Evolutionary conservation across 768 basidiomycete species (phyloP), one percentile per base, ranked within the genome.

Genomic region (Leccinum uliginosum): DNA sequence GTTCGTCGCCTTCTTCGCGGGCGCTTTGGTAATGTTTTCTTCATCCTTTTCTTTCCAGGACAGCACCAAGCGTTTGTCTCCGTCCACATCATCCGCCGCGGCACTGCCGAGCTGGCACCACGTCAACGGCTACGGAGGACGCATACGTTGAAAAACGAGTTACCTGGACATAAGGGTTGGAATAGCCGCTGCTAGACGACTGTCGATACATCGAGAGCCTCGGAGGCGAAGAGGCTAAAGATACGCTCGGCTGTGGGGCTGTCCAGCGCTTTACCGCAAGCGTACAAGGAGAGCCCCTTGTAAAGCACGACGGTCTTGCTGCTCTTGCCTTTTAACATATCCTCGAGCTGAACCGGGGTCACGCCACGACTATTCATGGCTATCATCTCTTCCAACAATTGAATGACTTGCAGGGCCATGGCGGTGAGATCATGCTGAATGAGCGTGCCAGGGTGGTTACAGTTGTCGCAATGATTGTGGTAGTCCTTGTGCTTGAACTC

Each of bases 401-500:
- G 69, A 34, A 93, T 72, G 21, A 84, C 78, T 21, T 77, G 72
- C 32, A 69, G 71, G 0, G 87, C 90, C 29, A 78, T 72, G 1
- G 71, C 65, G 0, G 86, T 86, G n/a, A 91, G 78, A 66, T 97
- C 85, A 38, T 78, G 72, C 11, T 72, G 74, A 17, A 78, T 66
- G 6, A 78, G 63, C 10, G 73, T 75, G 17, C 76, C 74, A 32
- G 75, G 74, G 50, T 80, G 75, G 44, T 80, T 72, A 67, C 97
- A 99, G 60, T 91, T 94, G 69, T 98, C 91, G 70, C 97, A 99
- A 4, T 80, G 77, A 43, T 77, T 74, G 35, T 80, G 71, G 66
- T 97, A 99, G 15, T 83, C 62, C 24, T 68, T 73, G 30, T 79
- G 74, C 58, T 87, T 80, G 71, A 98, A 98, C 14, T 75, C 75